phyloP scores from a whole-genome alignment of 331 rosid genomes.

The Dryas integrifolia region DNA sequence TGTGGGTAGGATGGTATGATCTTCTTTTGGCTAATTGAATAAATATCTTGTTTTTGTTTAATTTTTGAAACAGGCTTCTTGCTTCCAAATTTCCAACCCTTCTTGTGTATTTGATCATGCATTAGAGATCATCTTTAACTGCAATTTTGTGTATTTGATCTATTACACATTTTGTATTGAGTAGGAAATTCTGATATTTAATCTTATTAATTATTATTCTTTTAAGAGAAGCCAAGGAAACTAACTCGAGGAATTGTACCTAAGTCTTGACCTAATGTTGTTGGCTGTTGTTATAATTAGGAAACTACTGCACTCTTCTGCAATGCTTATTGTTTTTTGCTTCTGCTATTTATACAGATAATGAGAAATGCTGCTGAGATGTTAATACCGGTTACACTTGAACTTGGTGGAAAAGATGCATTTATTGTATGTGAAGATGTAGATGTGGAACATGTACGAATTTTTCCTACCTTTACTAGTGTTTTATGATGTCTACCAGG shows the following conservation, averaged over 20 bases:
- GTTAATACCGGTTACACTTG: slow-evolving; percentile 77
- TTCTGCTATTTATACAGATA: slow-evolving; percentile 53
- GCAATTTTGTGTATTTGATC: neutral
- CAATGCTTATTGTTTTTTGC: slow-evolving; percentile 15
- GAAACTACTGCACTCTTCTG: slow-evolving; percentile 14
- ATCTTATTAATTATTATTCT: neutral
- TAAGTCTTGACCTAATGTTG: neutral
- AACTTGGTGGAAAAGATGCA: slow-evolving; percentile 98
- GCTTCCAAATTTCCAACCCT: slow-evolving; percentile 9
- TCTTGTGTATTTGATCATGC: neutral
- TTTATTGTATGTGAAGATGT: slow-evolving; percentile 82
- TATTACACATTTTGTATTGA: neutral
- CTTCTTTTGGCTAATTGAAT: slow-evolving; percentile 30
- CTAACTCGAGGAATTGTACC: neutral
- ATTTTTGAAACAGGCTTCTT: slow-evolving; percentile 14
- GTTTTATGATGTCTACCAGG: slow-evolving; percentile 13
- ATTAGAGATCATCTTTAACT: neutral
- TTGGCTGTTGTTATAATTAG: neutral
- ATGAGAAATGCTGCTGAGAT: slow-evolving; percentile 79
- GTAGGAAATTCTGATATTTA: neutral
- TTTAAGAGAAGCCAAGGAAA: neutral
- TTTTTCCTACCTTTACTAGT: slow-evolving; percentile 6
- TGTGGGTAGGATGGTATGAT: slow-evolving; percentile 86
- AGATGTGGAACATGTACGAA: slow-evolving; percentile 72
- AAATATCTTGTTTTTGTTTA: slow-evolving; percentile 12